Base-by-base conservation (phyloP, 129 eudicot genomes). In the Artemisia annua region DNA sequence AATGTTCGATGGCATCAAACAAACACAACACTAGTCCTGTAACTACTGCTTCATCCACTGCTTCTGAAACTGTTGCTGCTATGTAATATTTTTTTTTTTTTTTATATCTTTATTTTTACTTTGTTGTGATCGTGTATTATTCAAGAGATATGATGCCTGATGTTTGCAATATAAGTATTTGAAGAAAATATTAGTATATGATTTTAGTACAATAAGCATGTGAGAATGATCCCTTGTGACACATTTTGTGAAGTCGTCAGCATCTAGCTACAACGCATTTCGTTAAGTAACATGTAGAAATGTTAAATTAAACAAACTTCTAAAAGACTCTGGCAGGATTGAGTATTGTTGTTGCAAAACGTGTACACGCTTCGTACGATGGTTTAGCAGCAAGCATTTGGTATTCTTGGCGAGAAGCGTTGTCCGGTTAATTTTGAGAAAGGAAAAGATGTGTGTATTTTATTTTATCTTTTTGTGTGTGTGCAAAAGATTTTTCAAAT, bases 21-120 rank as follows among this genome's bases (percentile, higher is more conserved):
- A 80, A 83, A 57, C 79, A 67, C 58, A 52, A 55, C 59, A 24
- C 26, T 5, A 57, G 13, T 66, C 13, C 74, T 43, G 55, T 58
- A 15, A 58, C 70, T 18, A 63, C 71, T 19, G 74, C 87, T 67
- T 74, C 85, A 51, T 16, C 79, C 62, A 50, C 13, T 5, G 79
- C 72, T 67, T 48, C 80, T 3, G 85, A 80, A 73, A 80, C 75
- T 14, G 72, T 84, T n/a, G 78, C 82, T 70, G 88, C 88, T 66
- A 52, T 77, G 71, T 81, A 70, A 80, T 75, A 35, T 62, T 54
- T 5, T 35, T 0, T 35, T 35, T 6, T 5, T 35, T 35, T 35
- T 6, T 5, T 35, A 6, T 71, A 14, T 43, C 43, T 16, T 63
- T 53, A 13, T 8, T 62, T 62, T 43, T 32, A 39, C 48, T 58